Percentiles rank a stretch among this genome's conserved stretches.
Conservation (phyloP, 2,329 filamentous ascomycete species). For the Penicillium sp. region DNA sequence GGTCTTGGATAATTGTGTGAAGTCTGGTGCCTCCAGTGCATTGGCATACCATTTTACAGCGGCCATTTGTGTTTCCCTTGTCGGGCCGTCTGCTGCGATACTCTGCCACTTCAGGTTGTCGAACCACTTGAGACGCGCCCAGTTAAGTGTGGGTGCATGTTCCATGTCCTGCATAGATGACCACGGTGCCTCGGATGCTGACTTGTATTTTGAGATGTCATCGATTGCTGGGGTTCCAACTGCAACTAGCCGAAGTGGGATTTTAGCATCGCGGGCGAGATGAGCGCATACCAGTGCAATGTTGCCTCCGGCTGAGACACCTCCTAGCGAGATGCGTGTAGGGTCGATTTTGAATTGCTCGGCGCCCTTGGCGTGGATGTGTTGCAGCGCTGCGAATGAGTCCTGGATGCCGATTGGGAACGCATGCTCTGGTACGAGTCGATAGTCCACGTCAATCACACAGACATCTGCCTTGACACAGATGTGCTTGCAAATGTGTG, state of each 20-base stretch:
- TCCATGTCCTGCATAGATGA: conserved; percentile 45
- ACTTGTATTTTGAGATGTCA: conserved; percentile 40
- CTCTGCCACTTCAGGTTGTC: conserved; percentile 34
- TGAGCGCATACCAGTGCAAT: conserved; percentile 33
- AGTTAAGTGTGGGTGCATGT: conserved; percentile 46
- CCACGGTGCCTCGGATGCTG: conserved; percentile 40
- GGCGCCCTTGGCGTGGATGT: conserved; percentile 38
- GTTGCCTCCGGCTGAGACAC: conserved; percentile 42
- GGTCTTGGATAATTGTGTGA: conserved; percentile 36
- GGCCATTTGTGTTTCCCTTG: conserved; percentile 19
- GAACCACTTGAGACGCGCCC: conserved; percentile 46
- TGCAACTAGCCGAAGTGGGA: conserved; percentile 41
- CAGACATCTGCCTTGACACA: conserved; percentile 45
- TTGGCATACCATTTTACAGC: conserved; percentile 33
- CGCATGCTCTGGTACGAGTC: conserved; percentile 51
- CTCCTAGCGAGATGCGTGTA: conserved; percentile 45
- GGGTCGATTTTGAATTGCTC: conserved; percentile 42
- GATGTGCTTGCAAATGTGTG: conserved; percentile 51
- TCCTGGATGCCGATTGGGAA: conserved; percentile 53
- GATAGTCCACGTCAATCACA: conserved; percentile 54
- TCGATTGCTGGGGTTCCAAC: conserved; percentile 45
- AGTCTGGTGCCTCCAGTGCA: conserved; percentile 38
- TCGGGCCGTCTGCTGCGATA: conserved; percentile 15
- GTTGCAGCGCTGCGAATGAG: conserved; percentile 47
- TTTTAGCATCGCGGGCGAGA: conserved; percentile 40